Evolutionary conservation across 2,329 filamentous ascomycete genomes (phyloP).

Genomic region (Epichloe typhina): DNA sequence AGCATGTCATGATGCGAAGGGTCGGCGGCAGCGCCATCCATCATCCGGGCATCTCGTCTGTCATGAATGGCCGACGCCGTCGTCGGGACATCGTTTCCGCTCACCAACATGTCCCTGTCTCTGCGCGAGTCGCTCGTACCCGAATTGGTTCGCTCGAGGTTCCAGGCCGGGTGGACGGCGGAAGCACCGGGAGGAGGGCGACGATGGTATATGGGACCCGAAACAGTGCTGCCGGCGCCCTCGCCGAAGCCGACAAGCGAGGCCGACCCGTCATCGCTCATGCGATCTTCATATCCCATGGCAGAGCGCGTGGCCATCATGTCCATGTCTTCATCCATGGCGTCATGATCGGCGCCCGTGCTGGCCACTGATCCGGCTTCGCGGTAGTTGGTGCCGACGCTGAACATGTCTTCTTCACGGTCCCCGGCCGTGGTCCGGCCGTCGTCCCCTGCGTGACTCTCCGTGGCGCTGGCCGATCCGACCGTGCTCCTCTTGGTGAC

Average conservation of each 20-base stretch:
- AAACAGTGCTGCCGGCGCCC: constrained; percentile 74
- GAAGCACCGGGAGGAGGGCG: constrained; percentile 29
- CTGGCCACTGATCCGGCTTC: constrained; percentile 49
- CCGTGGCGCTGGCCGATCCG: constrained; percentile 78
- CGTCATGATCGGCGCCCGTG: constrained; percentile 26
- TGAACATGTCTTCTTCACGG: constrained; percentile 54
- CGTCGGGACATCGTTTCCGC: constrained; percentile 27
- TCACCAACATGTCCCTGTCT: constrained; percentile 21
- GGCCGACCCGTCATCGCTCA: constrained; percentile 74
- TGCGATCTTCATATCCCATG: constrained; percentile 51
- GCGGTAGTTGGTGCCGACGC: constrained; percentile 49
- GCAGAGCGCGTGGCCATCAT: constrained; percentile 32
- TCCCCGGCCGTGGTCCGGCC: constrained; percentile 40
- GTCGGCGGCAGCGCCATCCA: constrained; percentile 52
- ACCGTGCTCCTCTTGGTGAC: constrained; percentile 78
- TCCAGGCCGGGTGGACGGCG: constrained; percentile 26
- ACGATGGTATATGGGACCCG: constrained; percentile 58
- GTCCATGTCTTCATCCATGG: constrained; percentile 42
- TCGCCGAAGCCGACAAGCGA: constrained; percentile 88
- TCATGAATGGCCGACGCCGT: constrained; percentile 36
- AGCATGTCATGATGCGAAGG: constrained; percentile 34
- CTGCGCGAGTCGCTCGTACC: constrained; percentile 34
- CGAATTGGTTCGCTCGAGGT: constrained; percentile 37
- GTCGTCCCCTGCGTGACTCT: constrained; percentile 50
- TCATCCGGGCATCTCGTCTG: constrained; percentile 47